Percentiles rank a stretch among this genome's conserved stretches.
Evolutionary conservation across 2,329 filamentous ascomycete genomes (phyloP).

Genomic region (Pseudogymnoascus sp.): DNA sequence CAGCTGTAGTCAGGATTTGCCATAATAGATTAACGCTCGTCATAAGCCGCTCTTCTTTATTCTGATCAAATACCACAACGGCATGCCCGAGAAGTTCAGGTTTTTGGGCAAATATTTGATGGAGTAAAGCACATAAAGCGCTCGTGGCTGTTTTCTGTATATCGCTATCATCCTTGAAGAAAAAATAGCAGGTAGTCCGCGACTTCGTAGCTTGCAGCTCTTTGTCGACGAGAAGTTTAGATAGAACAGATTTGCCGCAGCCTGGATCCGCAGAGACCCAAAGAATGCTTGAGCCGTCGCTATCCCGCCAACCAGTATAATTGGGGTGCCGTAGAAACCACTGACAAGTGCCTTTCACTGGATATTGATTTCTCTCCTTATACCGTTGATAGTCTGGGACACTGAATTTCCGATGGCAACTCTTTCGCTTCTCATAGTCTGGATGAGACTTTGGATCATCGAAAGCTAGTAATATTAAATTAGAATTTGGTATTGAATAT

Average conservation of each 20-base stretch:
- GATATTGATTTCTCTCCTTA: conserved; percentile 23
- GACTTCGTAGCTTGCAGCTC: conserved; percentile 16
- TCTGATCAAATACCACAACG: conserved; percentile 17
- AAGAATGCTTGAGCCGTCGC: conserved; percentile 23
- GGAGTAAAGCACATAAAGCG: conserved; percentile 34
- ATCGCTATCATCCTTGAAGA: conserved; percentile 32
- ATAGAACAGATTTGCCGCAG: conserved; percentile 33
- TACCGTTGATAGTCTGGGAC: conserved; percentile 25
- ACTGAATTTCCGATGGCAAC: not conserved
- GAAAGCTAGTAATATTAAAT: not conserved
- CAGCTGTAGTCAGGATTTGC: conserved; percentile 26
- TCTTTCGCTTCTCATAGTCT: not conserved
- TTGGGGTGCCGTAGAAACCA: conserved; percentile 28
- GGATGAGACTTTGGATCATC: not conserved
- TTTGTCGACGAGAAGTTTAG: conserved; percentile 28
- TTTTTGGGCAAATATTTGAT: conserved; percentile 31
- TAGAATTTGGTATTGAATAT: no score
- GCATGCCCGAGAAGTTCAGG: conserved; percentile 29
- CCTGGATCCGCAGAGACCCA: conserved; percentile 33
- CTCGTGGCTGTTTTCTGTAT: conserved; percentile 29
- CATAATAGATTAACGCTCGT: conserved; percentile 25
- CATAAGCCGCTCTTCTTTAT: conserved; percentile 24
- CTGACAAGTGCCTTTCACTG: conserved; percentile 24
- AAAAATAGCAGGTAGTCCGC: conserved; percentile 34
- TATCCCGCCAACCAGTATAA: conserved; percentile 25